Evolutionary conservation across 345 rosid genomes (phyloP).

Genomic region (Citrus reticulata): DNA sequence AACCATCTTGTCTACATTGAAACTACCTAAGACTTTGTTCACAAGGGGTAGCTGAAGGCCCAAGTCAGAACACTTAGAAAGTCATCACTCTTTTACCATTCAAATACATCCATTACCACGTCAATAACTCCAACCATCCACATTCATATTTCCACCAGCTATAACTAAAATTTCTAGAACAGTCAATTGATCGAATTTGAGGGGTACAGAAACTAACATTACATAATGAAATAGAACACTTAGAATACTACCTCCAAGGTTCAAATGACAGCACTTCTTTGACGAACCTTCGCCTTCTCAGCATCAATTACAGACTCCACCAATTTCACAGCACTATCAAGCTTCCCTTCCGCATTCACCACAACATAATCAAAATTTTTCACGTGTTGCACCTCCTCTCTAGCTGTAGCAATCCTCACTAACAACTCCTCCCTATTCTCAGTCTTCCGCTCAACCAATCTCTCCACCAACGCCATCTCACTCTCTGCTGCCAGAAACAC

Average conservation of each 20-base stretch:
- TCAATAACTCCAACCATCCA: background rate
- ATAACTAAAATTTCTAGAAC: background rate
- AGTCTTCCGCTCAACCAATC: slow-evolving; percentile 78
- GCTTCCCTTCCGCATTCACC: slow-evolving; percentile 76
- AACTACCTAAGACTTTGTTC: background rate
- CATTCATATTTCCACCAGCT: background rate
- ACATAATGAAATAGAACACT: background rate
- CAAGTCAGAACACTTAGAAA: background rate
- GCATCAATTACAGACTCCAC: slow-evolving; percentile 82
- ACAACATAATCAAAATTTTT: slow-evolving; percentile 75
- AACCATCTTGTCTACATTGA: background rate
- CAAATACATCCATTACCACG: background rate
- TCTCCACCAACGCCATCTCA: slow-evolving; percentile 73
- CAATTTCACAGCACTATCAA: slow-evolving; percentile 61
- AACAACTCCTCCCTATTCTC: slow-evolving; percentile 76
- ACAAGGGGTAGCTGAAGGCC: background rate
- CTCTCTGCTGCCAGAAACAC: slow-evolving; percentile 79
- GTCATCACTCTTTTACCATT: background rate
- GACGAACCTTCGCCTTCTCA: slow-evolving; percentile 86
- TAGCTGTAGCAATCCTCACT: slow-evolving; percentile 76
- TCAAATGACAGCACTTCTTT: slow-evolving; percentile 59
- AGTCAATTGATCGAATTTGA: background rate
- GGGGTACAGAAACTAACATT: background rate
- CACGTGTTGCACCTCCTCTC: slow-evolving; percentile 72
- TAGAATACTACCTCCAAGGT: background rate